Conservation (phyloP, 2,329 filamentous ascomycete genomes). For the Hypoxylon rubiginosum region DNA sequence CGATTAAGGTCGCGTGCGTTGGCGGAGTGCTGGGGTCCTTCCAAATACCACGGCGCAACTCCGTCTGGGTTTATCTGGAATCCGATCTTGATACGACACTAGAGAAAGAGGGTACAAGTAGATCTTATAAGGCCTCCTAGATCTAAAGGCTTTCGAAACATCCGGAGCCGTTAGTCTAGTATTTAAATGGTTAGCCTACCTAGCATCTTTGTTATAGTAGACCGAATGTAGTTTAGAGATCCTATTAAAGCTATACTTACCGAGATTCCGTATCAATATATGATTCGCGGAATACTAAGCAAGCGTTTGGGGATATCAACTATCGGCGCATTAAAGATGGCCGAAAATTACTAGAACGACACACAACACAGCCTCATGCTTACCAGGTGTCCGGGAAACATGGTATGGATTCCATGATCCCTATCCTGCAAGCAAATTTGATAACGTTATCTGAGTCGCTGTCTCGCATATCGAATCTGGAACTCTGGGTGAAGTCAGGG, state of each 20-base stretch:
- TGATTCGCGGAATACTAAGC: constrained; percentile 24
- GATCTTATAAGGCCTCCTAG: background rate
- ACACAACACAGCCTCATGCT: constrained; percentile 23
- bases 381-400: constrained; percentile 7
- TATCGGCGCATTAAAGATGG: constrained; percentile 37
- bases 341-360: constrained; percentile 32
- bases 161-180: constrained; percentile 4
- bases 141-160: background rate
- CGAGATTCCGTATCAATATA: background rate
- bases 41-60: background rate
- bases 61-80: background rate
- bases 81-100: constrained; percentile 1
- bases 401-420: constrained; percentile 8
- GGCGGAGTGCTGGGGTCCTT: background rate
- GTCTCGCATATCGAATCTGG: constrained; percentile 11
- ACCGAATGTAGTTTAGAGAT: constrained; percentile 5
- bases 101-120: background rate
- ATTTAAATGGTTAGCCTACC: background rate
- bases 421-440: constrained; percentile 7
- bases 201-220: constrained; percentile 5
- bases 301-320: constrained; percentile 6
- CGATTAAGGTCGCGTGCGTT: constrained; percentile 1
- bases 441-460: constrained; percentile 21
- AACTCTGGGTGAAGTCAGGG: constrained; percentile 29
- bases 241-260: too few relatives aligned